Conservation (phyloP, 1,139 yeast genomes). For the Yamadazyma sp. region DNA sequence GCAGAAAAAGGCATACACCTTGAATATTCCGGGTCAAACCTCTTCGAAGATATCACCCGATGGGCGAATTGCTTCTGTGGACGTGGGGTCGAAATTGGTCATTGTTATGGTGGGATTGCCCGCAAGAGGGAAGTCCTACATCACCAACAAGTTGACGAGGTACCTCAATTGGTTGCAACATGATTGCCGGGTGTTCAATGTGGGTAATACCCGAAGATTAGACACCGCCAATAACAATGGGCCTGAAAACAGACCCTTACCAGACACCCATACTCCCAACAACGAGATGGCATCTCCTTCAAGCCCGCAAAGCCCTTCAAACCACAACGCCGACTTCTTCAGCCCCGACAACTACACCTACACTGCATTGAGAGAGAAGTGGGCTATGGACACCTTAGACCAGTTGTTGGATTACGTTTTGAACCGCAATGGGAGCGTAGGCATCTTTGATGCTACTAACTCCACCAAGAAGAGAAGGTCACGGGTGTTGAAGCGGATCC, state of each 20-base stretch:
- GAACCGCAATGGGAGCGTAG: slow-evolving; percentile 84
- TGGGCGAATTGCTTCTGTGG: slow-evolving; percentile 71
- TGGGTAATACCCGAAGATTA: slow-evolving; percentile 87
- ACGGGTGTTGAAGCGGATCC: slow-evolving; percentile 67
- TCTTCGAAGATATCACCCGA: slow-evolving; percentile 81
- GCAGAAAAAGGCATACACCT: slow-evolving; percentile 65
- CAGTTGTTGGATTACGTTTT: slow-evolving; percentile 78
- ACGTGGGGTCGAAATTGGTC: slow-evolving; percentile 78
- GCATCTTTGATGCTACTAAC: slow-evolving; percentile 93
- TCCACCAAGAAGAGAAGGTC: slow-evolving; percentile 75
- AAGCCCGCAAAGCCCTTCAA: slow-evolving; percentile 16
- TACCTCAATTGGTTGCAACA: slow-evolving; percentile 92
- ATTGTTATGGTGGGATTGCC: slow-evolving; percentile 95
- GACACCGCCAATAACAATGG: slow-evolving; percentile 62
- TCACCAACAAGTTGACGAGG: slow-evolving; percentile 84
- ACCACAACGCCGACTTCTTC: slow-evolving; percentile 81
- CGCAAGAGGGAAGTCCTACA: slow-evolving; percentile 89
- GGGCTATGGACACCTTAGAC: slow-evolving; percentile 96
- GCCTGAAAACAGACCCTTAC: slow-evolving; percentile 70
- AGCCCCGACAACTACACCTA: slow-evolving; percentile 73
- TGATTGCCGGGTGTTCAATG: slow-evolving; percentile 86
- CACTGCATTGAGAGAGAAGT: slow-evolving; percentile 73
- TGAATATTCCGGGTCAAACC: slow-evolving; percentile 92
- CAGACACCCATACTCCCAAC: slow-evolving; percentile 53
- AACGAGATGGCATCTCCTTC: slow-evolving; percentile 21